phyloP scores from a whole-genome alignment of 805 yeast species.

The Kuraishia ogatae region DNA sequence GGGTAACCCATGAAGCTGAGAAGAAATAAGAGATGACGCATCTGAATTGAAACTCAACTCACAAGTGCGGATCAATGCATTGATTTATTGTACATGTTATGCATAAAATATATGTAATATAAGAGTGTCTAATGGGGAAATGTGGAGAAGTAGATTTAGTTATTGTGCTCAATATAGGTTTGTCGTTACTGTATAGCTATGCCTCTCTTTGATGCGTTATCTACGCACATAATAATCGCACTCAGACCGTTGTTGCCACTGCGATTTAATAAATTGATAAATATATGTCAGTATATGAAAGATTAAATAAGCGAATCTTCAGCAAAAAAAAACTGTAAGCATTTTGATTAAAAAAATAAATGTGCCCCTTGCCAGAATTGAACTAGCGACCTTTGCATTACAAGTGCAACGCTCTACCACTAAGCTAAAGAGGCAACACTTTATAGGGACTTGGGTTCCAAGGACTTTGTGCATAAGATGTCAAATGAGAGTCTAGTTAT shows the following conservation, averaged over 20 bases:
- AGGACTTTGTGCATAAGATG: background rate
- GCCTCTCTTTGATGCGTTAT: too few relatives aligned
- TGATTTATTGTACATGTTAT: background rate
- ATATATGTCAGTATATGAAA: too few relatives aligned
- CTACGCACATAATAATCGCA: too few relatives aligned
- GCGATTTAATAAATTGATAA: too few relatives aligned
- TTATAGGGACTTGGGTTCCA: background rate
- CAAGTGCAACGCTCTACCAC: slow-evolving; percentile 99
- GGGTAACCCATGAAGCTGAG: slow-evolving; percentile 40
- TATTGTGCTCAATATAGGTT: background rate
- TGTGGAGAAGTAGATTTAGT: background rate
- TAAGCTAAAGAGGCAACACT: slow-evolving; percentile 83
- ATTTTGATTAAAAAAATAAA: slow-evolving; percentile 15
- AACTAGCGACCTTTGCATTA: slow-evolving; percentile 97
- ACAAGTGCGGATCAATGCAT: background rate
- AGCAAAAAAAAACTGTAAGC: background rate
- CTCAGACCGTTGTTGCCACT: too few relatives aligned
- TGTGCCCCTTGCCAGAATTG: slow-evolving; percentile 81
- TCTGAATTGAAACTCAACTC: background rate
- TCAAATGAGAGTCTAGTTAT: background rate
- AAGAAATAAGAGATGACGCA: background rate
- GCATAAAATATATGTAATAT: background rate
- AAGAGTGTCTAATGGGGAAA: background rate
- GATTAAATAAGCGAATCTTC: too few relatives aligned
- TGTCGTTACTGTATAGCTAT: too few relatives aligned